Percentiles rank a stretch among this genome's conserved stretches.
phyloP scores from a whole-genome alignment of 2,329 filamentous ascomycete genomes.

The Chrysosporium keratinophilum region DNA sequence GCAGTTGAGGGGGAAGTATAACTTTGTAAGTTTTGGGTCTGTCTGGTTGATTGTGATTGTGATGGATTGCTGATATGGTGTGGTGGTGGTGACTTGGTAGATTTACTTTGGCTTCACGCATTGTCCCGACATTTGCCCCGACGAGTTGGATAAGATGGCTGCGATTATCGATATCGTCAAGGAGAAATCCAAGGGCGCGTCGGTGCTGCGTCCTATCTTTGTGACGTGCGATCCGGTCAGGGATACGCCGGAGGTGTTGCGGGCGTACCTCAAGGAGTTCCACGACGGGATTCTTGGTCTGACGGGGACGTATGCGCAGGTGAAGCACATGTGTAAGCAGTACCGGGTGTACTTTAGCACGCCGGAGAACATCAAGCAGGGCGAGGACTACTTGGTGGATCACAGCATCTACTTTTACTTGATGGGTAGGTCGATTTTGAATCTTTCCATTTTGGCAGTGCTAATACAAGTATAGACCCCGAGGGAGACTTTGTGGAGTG shows the following conservation, averaged over 20 bases:
- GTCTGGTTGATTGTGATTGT: conserved; percentile 2
- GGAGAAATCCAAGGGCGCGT: conserved; percentile 29
- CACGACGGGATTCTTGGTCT: conserved; percentile 76
- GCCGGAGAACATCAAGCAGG: conserved; percentile 73
- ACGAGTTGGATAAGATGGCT: conserved; percentile 99
- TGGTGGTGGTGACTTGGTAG: conserved; percentile 35
- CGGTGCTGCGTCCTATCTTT: conserved; percentile 65
- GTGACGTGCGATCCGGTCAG: conserved; percentile 85
- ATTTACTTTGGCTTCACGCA: conserved; percentile 98
- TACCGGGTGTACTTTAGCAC: conserved; percentile 98
- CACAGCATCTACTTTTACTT: conserved; percentile 99
- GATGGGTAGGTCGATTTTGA: conserved; percentile 54
- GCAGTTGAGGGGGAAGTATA: conserved; percentile 77
- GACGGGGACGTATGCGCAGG: conserved; percentile 86
- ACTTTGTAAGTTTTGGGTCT: conserved; percentile 28
- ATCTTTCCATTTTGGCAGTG: not conserved
- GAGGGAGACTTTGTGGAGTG: conserved; percentile 98
- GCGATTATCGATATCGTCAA: conserved; percentile 67
- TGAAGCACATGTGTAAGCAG: conserved; percentile 88
- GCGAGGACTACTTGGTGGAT: conserved; percentile 94
- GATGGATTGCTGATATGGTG: not conserved
- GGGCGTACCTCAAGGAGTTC: conserved; percentile 82
- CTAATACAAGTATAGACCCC: conserved; percentile 52
- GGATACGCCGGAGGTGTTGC: conserved; percentile 74
- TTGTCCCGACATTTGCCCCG: conserved; percentile 96